phyloP scores from a whole-genome alignment of 2,329 filamentous ascomycete genomes.

The Dichotomopilus funicola region DNA sequence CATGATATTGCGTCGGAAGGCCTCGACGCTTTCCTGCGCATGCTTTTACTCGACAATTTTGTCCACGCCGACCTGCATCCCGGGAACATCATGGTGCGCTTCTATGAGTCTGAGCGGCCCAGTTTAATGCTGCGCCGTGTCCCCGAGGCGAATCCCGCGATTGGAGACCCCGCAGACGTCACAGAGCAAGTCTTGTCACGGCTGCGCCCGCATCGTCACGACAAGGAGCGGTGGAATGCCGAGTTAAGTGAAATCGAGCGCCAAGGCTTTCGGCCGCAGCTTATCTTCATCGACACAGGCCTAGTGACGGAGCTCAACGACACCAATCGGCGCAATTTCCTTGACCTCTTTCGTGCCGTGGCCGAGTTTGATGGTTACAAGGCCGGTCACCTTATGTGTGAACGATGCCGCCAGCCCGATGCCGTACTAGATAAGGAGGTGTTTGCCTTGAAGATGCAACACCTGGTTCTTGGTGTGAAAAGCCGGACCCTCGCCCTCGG shows the following conservation, averaged over 20 bases:
- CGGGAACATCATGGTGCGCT: slow-evolving; percentile 98
- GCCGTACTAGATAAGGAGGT: slow-evolving; percentile 83
- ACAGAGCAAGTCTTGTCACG: slow-evolving; percentile 81
- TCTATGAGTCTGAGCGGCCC: slow-evolving; percentile 76
- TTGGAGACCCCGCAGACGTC: slow-evolving; percentile 56
- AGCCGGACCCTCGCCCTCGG: slow-evolving; percentile 83
- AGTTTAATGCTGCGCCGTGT: slow-evolving; percentile 38
- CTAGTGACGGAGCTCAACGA: slow-evolving; percentile 89
- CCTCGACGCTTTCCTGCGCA: slow-evolving; percentile 89
- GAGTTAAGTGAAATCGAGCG: slow-evolving; percentile 71
- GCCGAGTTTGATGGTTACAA: slow-evolving; percentile 97
- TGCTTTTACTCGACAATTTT: slow-evolving; percentile 96
- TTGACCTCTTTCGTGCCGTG: slow-evolving; percentile 91
- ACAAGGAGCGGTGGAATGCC: slow-evolving; percentile 63
- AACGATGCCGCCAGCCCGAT: slow-evolving; percentile 86
- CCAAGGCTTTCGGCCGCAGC: slow-evolving; percentile 86
- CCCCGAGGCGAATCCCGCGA: slow-evolving; percentile 22
- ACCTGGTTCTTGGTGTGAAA: slow-evolving; percentile 87
- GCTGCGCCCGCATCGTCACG: slow-evolving; percentile 62
- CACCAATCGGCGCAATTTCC: slow-evolving; percentile 80
- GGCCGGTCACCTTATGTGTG: slow-evolving; percentile 91
- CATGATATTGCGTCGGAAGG: slow-evolving; percentile 92
- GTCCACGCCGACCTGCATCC: slow-evolving; percentile 94
- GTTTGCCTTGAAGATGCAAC: slow-evolving; percentile 94
- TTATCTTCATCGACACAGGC: slow-evolving; percentile 96